A percentile compares a stretch with the other conserved stretches of the same genome.
Evolutionary conservation across 1,284 basidiomycete species (phyloP).

Genomic region (Ustilago tritici): DNA sequence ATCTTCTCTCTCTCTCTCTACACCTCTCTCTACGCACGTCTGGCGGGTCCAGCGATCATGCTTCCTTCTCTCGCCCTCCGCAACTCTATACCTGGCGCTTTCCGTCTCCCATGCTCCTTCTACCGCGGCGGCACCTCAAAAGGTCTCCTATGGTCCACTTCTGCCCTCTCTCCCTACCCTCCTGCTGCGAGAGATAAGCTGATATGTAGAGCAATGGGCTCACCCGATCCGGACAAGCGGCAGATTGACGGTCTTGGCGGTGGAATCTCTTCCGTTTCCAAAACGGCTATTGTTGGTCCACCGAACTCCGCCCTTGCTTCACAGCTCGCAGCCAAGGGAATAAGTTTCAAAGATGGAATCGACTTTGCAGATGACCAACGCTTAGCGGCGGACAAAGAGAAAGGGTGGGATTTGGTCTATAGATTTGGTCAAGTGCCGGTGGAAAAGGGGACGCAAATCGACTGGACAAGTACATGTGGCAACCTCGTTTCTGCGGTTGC

Average conservation of each 20-base stretch:
- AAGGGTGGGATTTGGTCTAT: slow-evolving; percentile 64
- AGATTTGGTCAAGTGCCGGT: slow-evolving; percentile 68
- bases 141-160: slow-evolving; percentile 79
- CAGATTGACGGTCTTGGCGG: slow-evolving; percentile 83
- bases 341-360: slow-evolving; percentile 38
- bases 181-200: slow-evolving; percentile 72
- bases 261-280: slow-evolving; percentile 81
- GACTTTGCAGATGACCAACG: slow-evolving; percentile 49
- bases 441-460: slow-evolving; percentile 37
- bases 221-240: slow-evolving; percentile 80
- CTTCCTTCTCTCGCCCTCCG: slow-evolving; percentile 11
- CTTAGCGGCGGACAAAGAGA: slow-evolving; percentile 17
- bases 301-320: slow-evolving; percentile 25
- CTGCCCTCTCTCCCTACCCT: slow-evolving; percentile 47
- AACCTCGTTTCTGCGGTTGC: slow-evolving; percentile 67
- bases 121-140: slow-evolving; percentile 81
- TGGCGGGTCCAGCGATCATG: slow-evolving; percentile 13
- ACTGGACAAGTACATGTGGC: slow-evolving; percentile 67
- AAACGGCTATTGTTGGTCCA: slow-evolving; percentile 77
- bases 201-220: slow-evolving; percentile 78
- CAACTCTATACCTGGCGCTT: slow-evolving; percentile 4
- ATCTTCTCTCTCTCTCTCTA: neutral
- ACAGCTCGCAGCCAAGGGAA: neutral
- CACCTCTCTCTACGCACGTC: neutral
- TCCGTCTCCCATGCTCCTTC: slow-evolving; percentile 42